Conservation (phyloP, 192 early-diverging fungal species). For the Cetraspora pellucida region DNA sequence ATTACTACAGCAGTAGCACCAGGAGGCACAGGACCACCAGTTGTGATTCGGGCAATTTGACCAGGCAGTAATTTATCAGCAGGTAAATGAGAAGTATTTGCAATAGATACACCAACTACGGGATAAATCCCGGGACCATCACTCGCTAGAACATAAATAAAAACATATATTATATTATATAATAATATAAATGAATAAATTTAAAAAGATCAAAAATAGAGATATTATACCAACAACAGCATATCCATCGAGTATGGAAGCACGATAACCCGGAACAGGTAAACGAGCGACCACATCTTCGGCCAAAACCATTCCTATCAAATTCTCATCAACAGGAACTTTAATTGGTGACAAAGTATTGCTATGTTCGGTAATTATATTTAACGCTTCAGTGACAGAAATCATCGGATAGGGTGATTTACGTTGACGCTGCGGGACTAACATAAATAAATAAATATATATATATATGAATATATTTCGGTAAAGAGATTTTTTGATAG, state of each 20-base stretch:
- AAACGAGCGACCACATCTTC: slow-evolving; percentile 73
- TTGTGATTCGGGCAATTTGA: slow-evolving; percentile 77
- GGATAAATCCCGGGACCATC: slow-evolving; percentile 83
- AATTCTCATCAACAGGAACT: slow-evolving; percentile 46
- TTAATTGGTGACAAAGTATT: slow-evolving; percentile 37
- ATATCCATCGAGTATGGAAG: slow-evolving; percentile 93
- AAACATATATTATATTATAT: neutral
- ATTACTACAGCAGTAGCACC: slow-evolving; percentile 93
- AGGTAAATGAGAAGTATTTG: slow-evolving; percentile 35
- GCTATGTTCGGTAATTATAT: slow-evolving; percentile 51
- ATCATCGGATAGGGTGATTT: slow-evolving; percentile 85
- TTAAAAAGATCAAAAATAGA: neutral
- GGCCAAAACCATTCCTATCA: slow-evolving; percentile 72
- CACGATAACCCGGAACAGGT: slow-evolving; percentile 82
- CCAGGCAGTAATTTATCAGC: slow-evolving; percentile 51
- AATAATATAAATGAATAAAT: no score
- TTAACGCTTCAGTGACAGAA: slow-evolving; percentile 66
- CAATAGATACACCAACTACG: slow-evolving; percentile 66
- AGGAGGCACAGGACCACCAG: slow-evolving; percentile 82
- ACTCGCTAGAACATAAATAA: slow-evolving; percentile 43
- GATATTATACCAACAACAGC: slow-evolving; percentile 71
- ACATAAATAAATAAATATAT: neutral
- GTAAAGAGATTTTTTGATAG: neutral
- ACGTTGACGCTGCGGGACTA: slow-evolving; percentile 68
- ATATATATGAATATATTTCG: neutral